Base-by-base conservation (phyloP, 192 early-diverging fungal genomes). In the Mortierella antarctica region DNA sequence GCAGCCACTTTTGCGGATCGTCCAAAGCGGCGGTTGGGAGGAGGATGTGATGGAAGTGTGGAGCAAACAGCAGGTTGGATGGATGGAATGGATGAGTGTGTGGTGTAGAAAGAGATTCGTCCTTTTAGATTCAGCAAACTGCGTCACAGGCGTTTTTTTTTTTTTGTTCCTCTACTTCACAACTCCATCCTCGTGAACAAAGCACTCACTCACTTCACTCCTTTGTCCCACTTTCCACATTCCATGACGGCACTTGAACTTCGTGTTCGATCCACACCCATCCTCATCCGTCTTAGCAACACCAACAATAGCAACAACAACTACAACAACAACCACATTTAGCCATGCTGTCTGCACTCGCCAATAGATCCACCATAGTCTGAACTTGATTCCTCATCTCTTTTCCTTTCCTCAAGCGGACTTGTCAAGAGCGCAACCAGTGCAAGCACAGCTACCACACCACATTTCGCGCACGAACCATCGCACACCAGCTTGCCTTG, bases 1-100 rank as follows among this genome's bases (percentile, higher is more conserved):
- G 54, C 21, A 51, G 76, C 76, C 76, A 79, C 69, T 62, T 63
- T 78, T 54, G 59, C 50, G 31, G 69, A 62, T 53, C 23, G 50
- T 40, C 42, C 31, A 31, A 31, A 31, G 31, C 31, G 31, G 1
- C 3, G 31, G 49, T 7, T 52, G 58, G 20, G 39, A 39, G 46
- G 13, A 7, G 40, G 42, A 13, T 49, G 46, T 10, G 15, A 60
- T 17, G 44, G 47, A 12, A 59, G 7, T 2, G 14, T n/a, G 18
- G 5, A 14, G 41, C 23, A 39, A 58, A 21, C 0, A 56, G 31
- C 31, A 31, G 31, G 31, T 3, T 31, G 31, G 31, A 31, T 31
- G 31, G 31, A 31, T 31, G 31, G 31, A 31, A 31, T 31, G 31
- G 31, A 31, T 31, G 31, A 3, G 31, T 31, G 31, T 31, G 31